Evolutionary conservation across 129 eudicot species (phyloP), one percentile per base, ranked within the genome.

Genomic region (Flaveria sonorensis): DNA sequence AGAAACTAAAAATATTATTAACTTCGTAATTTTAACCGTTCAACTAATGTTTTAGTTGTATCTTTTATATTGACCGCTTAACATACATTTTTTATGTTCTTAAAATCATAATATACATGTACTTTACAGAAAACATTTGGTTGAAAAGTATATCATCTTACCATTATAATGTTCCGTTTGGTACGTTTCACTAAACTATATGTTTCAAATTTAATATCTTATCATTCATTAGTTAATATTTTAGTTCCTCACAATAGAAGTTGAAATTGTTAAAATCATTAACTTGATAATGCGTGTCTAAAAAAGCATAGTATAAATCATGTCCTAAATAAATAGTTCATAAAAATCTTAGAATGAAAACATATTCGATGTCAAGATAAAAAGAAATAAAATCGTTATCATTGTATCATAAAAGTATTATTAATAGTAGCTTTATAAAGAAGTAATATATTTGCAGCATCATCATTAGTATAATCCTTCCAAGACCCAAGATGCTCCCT

Each of bases 401-500:
- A 23, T 59, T 36, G 40, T 36, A 36, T 36, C 40, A 24, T 12
- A 60, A 60, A 60, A 10, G 66, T 23, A 24, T 60, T 11, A 60
- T 60, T 60, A 4, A 60, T 56, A 60, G 66, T 23, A 24, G 66
- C 66, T 60, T 60, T 23, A 14, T 64, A 39, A 30, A 36, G 47
- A 72, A 19, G 50, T 15, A 21, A 20, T 32, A 39, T 55, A 36
- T 21, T 72, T 72, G 52, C 36, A 39, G 11, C 62, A 51, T 10
- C 43, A 53, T 72, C 8, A 53, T 72, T 19, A 72, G 26, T 24
- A 57, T 28, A 72, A 72, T 72, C 76, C 76, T 52, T 72, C 51
- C 32, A 53, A 53, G 77, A 72, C 67, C 77, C 67, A 28, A 72
- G 67, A 72, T 72, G 66, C 67, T 72, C 66, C 77, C 77, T 72